Evolutionary conservation across 139 green algal species (phyloP).

Genomic region (Picochlorum sp.): DNA sequence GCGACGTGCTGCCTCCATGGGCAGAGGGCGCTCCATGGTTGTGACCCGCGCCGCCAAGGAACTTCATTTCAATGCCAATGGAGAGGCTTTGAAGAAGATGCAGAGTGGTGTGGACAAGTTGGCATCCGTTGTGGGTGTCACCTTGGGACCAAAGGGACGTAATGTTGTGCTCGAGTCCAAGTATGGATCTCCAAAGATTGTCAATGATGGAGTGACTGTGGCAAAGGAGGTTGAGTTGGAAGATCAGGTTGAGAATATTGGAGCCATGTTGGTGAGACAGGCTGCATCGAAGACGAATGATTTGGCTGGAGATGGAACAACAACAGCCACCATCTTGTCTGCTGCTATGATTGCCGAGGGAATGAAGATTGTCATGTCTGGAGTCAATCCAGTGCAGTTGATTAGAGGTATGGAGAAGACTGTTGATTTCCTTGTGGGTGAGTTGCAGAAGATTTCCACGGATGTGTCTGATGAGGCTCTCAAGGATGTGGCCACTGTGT

Average conservation of each 20-base stretch:
- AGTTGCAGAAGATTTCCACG: constrained; percentile 68
- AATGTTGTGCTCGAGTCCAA: constrained; percentile 99
- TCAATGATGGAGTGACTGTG: constrained; percentile 98
- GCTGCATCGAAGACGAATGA: constrained; percentile 94
- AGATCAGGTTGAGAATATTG: constrained; percentile 99
- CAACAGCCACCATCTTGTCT: constrained; percentile 94
- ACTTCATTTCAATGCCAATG: constrained; percentile 98
- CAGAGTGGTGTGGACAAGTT: constrained; percentile 96
- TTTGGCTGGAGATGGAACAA: constrained; percentile 95
- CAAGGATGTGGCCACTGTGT: constrained; percentile 91
- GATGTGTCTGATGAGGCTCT: constrained; percentile 74
- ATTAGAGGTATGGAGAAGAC: constrained; percentile 91
- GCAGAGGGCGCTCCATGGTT: not conserved
- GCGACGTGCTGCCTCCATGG: not conserved
- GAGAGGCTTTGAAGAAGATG: constrained; percentile 94
- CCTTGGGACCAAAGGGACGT: constrained; percentile 97
- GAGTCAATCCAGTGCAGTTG: constrained; percentile 88
- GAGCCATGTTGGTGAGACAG: constrained; percentile 90
- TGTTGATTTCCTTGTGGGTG: constrained; percentile 66
- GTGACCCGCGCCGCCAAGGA: constrained; percentile 79
- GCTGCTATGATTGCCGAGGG: constrained; percentile 95
- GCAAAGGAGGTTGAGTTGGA: constrained; percentile 93
- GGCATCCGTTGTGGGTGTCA: constrained; percentile 94
- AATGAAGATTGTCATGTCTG: constrained; percentile 91
- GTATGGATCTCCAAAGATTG: constrained; percentile 97